Percentiles rank a stretch among this genome's conserved stretches.
Evolutionary conservation across 768 basidiomycete genomes (phyloP).

Genomic region (Mycena maculata): DNA sequence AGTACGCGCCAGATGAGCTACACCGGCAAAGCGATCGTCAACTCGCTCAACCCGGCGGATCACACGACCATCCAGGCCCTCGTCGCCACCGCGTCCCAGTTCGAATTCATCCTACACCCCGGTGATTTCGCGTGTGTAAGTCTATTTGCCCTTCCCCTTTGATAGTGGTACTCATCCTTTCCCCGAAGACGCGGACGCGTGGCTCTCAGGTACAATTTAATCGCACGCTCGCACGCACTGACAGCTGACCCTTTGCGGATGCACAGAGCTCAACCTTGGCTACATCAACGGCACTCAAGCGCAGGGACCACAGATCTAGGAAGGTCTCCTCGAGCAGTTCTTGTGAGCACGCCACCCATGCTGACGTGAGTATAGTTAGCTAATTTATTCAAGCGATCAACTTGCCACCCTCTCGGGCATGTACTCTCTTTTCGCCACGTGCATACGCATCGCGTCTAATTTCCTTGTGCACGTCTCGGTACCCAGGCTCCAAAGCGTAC

Average conservation of each 20-base stretch:
- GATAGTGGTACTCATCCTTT: constrained; percentile 7
- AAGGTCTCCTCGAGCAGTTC: constrained; percentile 19
- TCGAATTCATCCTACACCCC: constrained; percentile 16
- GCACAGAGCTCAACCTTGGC: constrained; percentile 15
- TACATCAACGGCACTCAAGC: constrained; percentile 22
- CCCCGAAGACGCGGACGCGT: constrained; percentile 17
- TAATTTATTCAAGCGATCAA: constrained; percentile 17
- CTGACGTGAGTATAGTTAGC: constrained; percentile 8
- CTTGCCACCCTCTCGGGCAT: constrained; percentile 15
- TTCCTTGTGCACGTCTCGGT: constrained; percentile 9
- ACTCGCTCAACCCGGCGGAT: constrained; percentile 16
- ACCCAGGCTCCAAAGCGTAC: constrained; percentile 20
- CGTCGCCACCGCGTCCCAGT: constrained; percentile 10
- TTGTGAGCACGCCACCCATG: constrained; percentile 14
- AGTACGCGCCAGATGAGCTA: constrained; percentile 20
- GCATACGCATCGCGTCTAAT: constrained; percentile 7
- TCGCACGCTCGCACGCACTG: constrained; percentile 4
- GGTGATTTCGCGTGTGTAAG: constrained; percentile 19
- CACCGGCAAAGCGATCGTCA: constrained; percentile 14
- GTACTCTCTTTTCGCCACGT: constrained; percentile 10
- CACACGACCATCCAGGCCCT: constrained; percentile 17
- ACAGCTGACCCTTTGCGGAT: constrained; percentile 9
- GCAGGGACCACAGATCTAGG: constrained; percentile 19
- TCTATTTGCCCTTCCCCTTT: constrained; percentile 10
- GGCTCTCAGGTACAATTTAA: constrained; percentile 12